Evolutionary conservation across 2,329 filamentous ascomycete species (phyloP).

Genomic region (Cordyceps tenuipes): DNA sequence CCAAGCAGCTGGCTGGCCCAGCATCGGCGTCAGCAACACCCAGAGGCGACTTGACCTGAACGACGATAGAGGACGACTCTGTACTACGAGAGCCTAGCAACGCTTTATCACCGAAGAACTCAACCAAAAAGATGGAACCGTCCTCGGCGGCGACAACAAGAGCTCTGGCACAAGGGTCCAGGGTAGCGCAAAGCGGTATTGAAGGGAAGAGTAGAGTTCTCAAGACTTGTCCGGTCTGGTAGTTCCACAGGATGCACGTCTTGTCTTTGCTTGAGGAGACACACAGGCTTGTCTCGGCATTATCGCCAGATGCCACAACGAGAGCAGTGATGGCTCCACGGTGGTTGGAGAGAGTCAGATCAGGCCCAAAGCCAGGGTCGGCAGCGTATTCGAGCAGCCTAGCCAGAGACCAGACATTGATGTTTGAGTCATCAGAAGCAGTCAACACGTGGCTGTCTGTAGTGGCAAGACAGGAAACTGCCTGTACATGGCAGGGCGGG

Average conservation of each 20-base stretch:
- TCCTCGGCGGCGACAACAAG: slow-evolving; percentile 76
- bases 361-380: slow-evolving; percentile 55
- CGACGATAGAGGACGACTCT: slow-evolving; percentile 48
- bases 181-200: slow-evolving; percentile 60
- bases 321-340: slow-evolving; percentile 63
- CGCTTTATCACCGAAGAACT: slow-evolving; percentile 54
- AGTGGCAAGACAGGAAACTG: slow-evolving; percentile 66
- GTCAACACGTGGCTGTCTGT: slow-evolving; percentile 67
- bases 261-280: slow-evolving; percentile 80
- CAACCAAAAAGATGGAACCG: slow-evolving; percentile 69
- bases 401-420: slow-evolving; percentile 85
- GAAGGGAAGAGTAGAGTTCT: slow-evolving; percentile 74
- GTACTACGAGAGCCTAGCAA: slow-evolving; percentile 44
- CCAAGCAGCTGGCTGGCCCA: slow-evolving; percentile 59
- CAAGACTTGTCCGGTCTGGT: slow-evolving; percentile 65
- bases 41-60: slow-evolving; percentile 45
- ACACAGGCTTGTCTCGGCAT: slow-evolving; percentile 66
- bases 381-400: slow-evolving; percentile 56
- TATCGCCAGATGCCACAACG: slow-evolving; percentile 55
- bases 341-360: slow-evolving; percentile 71
- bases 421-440: slow-evolving; percentile 76
- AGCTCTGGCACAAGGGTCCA: slow-evolving; percentile 78
- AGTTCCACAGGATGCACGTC: slow-evolving; percentile 90
- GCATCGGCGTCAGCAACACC: slow-evolving; percentile 53
- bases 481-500: slow-evolving; percentile 68